Conservation (phyloP, 2,329 filamentous ascomycete species). For the Aspergillus glaucus region DNA sequence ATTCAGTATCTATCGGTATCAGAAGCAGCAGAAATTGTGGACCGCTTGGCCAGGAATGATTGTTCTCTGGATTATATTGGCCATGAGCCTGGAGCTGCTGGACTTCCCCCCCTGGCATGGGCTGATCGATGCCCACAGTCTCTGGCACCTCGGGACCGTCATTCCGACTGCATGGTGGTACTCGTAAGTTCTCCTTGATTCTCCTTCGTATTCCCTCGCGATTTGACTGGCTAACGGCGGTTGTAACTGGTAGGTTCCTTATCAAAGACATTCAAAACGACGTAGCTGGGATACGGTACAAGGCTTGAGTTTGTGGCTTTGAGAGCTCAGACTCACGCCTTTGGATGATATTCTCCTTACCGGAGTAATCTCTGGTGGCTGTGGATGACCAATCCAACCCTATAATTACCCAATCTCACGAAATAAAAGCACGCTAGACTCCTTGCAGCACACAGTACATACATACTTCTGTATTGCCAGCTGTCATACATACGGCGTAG, state of each 20-base stretch:
- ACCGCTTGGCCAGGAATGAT: slow-evolving; percentile 83
- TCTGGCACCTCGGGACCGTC: slow-evolving; percentile 95
- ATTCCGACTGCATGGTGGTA: slow-evolving; percentile 86
- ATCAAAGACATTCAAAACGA: slow-evolving; percentile 81
- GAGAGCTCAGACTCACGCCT: slow-evolving; percentile 9
- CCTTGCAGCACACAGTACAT: background rate
- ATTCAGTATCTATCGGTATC: slow-evolving; percentile 72
- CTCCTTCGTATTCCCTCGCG: slow-evolving; percentile 1
- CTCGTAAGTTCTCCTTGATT: slow-evolving; percentile 58
- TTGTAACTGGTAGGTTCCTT: slow-evolving; percentile 59
- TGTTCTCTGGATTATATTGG: slow-evolving; percentile 83
- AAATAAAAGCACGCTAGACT: background rate
- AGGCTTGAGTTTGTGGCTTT: slow-evolving; percentile 46
- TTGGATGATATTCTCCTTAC: slow-evolving; percentile 1
- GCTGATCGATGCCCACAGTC: slow-evolving; percentile 82
- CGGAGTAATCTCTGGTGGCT: background rate
- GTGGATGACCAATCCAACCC: background rate
- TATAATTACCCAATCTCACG: background rate
- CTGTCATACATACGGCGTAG: background rate
- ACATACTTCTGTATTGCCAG: background rate
- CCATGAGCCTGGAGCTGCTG: slow-evolving; percentile 92
- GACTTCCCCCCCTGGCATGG: slow-evolving; percentile 84
- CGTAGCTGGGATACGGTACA: slow-evolving; percentile 64
- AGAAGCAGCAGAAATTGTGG: slow-evolving; percentile 67
- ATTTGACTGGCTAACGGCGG: slow-evolving; percentile 17